Base-by-base conservation (phyloP, 1,284 basidiomycete genomes). In the Rhizoctonia solani region DNA sequence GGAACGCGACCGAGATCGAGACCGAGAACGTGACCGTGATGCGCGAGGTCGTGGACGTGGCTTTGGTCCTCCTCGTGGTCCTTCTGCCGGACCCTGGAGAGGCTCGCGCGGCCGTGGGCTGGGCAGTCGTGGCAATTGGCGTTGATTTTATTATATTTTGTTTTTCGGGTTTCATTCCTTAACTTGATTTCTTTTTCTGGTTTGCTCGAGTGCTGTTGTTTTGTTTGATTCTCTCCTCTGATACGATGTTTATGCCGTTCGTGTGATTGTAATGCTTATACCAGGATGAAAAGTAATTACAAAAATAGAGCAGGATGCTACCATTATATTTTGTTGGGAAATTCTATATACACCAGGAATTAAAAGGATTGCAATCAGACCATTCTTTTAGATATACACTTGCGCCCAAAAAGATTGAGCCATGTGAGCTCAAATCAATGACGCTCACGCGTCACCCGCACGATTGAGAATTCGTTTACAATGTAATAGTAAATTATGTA, bases 251-350 rank as follows among this genome's bases (percentile, higher is more conserved):
- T 49, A 49, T 49, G 46, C 11, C 46, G 4, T 44, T 44, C 23
- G 46, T 49, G 46, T 49, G 46, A 21, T 49, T 49, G 46, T 49
- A 49, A 49, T 49, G 46, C 21, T 27, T 49, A 49, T 49, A 49
- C 46, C 46, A 49, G 46, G 46, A 49, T 49, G 53, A 54, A 54
- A 34, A 54, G 39, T 41, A 54, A 34, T 34, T 41, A 54, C 53
- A 54, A 54, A 54, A 34, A 30, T 21, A 21, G 25, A 37, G 39
- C 32, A n/a, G 29, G 25, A 54, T 3, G 27, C 19, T 52, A 53
- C 21, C 32, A 16, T 16, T 21, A 21, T 25, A 49, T 16, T 5
- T 5, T 39, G 16, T 39, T 39, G 37, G 9, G 37, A 39, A 39
- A 29, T n/a, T n/a, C n/a, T n/a, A n/a, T n/a, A n/a, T n/a, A n/a